Base-by-base conservation (phyloP, 2,329 filamentous ascomycete species). In the Fusarium compactum region DNA sequence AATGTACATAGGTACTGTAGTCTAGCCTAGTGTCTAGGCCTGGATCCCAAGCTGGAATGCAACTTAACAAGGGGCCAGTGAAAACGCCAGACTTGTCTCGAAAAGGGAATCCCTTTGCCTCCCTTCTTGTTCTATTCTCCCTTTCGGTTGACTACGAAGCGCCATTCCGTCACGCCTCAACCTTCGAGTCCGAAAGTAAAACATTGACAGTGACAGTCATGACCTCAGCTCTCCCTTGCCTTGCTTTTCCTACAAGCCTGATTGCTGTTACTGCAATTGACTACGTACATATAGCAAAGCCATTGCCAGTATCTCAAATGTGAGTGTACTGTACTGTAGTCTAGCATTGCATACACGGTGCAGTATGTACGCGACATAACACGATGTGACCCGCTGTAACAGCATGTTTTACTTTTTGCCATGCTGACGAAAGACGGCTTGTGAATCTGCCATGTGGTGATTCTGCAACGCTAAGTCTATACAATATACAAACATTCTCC, bases 31-130 rank as follows among this genome's bases (percentile, higher is more conserved):
- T 65, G 41, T 56, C 58, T 65, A 20, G 64, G 67, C 51, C 50
- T 41, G 67, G 58, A 65, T 62, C 40, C 64, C 32, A 30, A 41
- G 20, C 48, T 51, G 53, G 51, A 46, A 52, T 50, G 53, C 14
- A 38, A 25, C 29, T 20, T 30, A 34, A 40, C 22, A 62, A 58
- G 45, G 52, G 25, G 40, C 48, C 44, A 62, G 66, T 30, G 58
- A 47, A 51, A 29, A 40, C n/a, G 32, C 24, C 45, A 52, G 47
- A n/a, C 24, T 61, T 44, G 32, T 45, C 38, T 44, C 25, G 5
- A 43, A 59, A 40, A 58, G 47, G 52, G 46, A 56, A 52, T 55
- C 54, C 55, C 34, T 56, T 34, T 48, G 25, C 20, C 30, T 24
- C 30, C 30, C 47, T 24, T 41, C 27, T 22, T 40, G 15, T 24